These are phyloP conservation scores for Leptographium flavum DNA, from an alignment of 2,329 filamentous ascomycete species.

Conservation along the genomic window DNA sequence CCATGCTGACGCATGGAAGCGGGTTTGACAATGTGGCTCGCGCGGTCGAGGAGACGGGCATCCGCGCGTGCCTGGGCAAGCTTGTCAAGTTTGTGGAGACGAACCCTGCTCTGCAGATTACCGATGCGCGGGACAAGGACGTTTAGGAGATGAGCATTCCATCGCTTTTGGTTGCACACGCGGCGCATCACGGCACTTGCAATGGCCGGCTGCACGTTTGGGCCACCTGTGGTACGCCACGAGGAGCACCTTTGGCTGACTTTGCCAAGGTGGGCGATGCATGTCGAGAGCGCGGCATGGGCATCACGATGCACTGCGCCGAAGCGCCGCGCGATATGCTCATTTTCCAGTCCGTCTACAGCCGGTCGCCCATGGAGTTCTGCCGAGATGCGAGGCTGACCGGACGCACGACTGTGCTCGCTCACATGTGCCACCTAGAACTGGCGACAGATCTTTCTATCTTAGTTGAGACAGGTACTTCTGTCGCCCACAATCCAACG, in stretches of 20 bases:
- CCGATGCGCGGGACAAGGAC: background rate
- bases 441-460: background rate
- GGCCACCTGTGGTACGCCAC: background rate
- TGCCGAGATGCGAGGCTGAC: background rate
- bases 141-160: background rate
- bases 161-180: background rate
- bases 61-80: slow-evolving; percentile 2
- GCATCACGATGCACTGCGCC: background rate
- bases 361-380: background rate
- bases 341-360: background rate
- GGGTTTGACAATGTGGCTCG: background rate
- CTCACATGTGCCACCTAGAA: slow-evolving; percentile 1
- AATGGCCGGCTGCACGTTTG: slow-evolving; percentile 1
- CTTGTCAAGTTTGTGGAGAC: background rate
- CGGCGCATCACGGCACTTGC: background rate
- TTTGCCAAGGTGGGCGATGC: background rate
- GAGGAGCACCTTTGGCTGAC: background rate
- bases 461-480: background rate
- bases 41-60: background rate
- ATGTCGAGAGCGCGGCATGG: background rate
- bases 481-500: slow-evolving; percentile 1
- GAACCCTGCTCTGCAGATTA: background rate
- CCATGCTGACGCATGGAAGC: background rate
- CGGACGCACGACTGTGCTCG: background rate
- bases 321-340: background rate